Evolutionary conservation across 805 yeast genomes (phyloP), one percentile per base, ranked within the genome.

Genomic region (Candida ovalis): DNA sequence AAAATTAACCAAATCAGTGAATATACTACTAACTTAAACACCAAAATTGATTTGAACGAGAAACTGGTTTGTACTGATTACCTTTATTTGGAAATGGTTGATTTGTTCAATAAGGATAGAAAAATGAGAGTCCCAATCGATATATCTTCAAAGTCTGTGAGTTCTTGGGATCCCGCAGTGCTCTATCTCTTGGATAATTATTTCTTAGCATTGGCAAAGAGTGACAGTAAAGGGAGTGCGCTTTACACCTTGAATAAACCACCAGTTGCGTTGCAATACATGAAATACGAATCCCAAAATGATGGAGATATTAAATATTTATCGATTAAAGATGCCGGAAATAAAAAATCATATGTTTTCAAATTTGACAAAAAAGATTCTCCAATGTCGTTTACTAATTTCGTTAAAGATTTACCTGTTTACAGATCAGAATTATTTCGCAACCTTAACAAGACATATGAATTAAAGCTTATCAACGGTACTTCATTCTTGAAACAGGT

Each of bases 101-200:
- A 66, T 53, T 52, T 66, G 43, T 64, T 64, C 46, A 52, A 60
- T 40, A 48, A 54, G 6, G 46, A 57, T 17, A 52, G 70, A 43
- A 57, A 55, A 28, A 47, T 60, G 3, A 52, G 61, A 22, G 59
- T 55, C 8, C 63, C 65, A 3, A 39, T 66, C 2, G 58, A 56
- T 4, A 30, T 61, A 13, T 54, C 56, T 37, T 47, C 58, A 21
- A 53, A 53, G 40, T 42, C 48, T 4, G 47, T 53, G 27, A 61
- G 72, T 36, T 71, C 76, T 2, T 68, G 76, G 55, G 77, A 74
- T 54, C 66, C 70, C 48, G 67, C 76, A 24, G 60, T 70, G 21
- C 60, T 77, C 32, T 71, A 70, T 44, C 70, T 74, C 23, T 69
- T 75, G 55, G 70, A 66, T 51, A 63, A 63, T 40, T 64, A 61